Percentiles rank a stretch among this genome's conserved stretches.
phyloP scores from a whole-genome alignment of 116 monocot species.

The Dioscorea cayenensis region DNA sequence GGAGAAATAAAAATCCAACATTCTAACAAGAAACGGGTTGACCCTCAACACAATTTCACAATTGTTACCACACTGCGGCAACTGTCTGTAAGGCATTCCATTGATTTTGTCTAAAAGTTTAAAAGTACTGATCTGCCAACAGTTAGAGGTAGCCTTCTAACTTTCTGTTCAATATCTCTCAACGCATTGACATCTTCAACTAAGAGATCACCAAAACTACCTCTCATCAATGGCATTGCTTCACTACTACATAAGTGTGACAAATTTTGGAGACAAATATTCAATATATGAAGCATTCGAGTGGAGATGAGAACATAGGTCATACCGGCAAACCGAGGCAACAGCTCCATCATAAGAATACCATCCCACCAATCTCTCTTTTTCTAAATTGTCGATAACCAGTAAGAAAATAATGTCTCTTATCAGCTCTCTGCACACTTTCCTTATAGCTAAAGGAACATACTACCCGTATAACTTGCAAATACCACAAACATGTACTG shows the following conservation, averaged over 20 bases:
- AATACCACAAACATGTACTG: too few species aligned
- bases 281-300: slow-evolving; percentile 56
- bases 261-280: slow-evolving; percentile 56
- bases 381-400: slow-evolving; percentile 82
- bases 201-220: slow-evolving; percentile 60
- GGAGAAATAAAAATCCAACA: slow-evolving; percentile 54
- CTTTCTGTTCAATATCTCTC: slow-evolving; percentile 50
- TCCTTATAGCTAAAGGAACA: slow-evolving; percentile 32
- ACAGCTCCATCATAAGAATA: slow-evolving; percentile 76
- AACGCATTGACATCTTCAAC: slow-evolving; percentile 49
- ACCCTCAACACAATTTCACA: slow-evolving; percentile 50
- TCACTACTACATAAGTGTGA: slow-evolving; percentile 44
- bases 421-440: slow-evolving; percentile 79
- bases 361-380: slow-evolving; percentile 95
- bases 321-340: slow-evolving; percentile 76
- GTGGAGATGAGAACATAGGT: slow-evolving; percentile 77
- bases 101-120: slow-evolving; percentile 66
- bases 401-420: slow-evolving; percentile 80
- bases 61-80: not conserved
- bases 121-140: slow-evolving; percentile 44
- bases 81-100: slow-evolving; percentile 37
- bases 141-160: slow-evolving; percentile 67
- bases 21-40: slow-evolving; percentile 66
- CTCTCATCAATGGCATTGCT: slow-evolving; percentile 50
- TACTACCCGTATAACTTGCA: too few species aligned